Evolutionary conservation across 2,329 filamentous ascomycete species (phyloP).

Genomic region (Botrytis fabae): DNA sequence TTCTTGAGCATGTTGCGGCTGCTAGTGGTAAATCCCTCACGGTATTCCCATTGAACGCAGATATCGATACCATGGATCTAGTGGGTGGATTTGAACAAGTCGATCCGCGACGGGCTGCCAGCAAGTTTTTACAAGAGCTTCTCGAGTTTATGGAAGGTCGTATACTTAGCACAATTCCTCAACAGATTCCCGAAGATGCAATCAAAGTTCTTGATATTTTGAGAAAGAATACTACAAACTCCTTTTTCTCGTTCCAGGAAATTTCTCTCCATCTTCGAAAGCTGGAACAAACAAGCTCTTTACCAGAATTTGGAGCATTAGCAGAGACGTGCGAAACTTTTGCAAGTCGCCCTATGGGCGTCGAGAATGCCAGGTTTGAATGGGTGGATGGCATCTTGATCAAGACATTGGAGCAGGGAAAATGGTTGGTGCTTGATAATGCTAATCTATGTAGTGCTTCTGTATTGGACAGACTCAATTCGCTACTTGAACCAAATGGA

Average conservation of each 20-base stretch:
- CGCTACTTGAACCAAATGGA: conserved; percentile 86
- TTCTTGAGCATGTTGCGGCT: conserved; percentile 79
- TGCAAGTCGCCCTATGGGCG: conserved; percentile 53
- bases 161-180: conserved; percentile 51
- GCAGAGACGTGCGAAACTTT: conserved; percentile 42
- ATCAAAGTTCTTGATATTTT: conserved; percentile 54
- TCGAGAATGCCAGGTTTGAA: conserved; percentile 81
- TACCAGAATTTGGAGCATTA: conserved; percentile 38
- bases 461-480: conserved; percentile 91
- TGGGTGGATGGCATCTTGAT: conserved; percentile 95
- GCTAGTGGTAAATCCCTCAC: conserved; percentile 73
- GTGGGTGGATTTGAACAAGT: conserved; percentile 96
- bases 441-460: conserved; percentile 95
- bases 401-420: conserved; percentile 78
- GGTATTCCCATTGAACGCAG: conserved; percentile 87
- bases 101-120: conserved; percentile 73
- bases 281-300: conserved; percentile 44
- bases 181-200: conserved; percentile 48
- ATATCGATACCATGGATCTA: conserved; percentile 95
- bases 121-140: conserved; percentile 57
- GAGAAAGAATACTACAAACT: conserved; percentile 34
- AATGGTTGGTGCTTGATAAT: conserved; percentile 95
- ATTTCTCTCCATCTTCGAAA: conserved; percentile 41
- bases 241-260: conserved; percentile 32
- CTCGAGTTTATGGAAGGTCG: conserved; percentile 53